Percentiles rank a stretch among this genome's conserved stretches.
phyloP scores from a whole-genome alignment of 768 basidiomycete genomes.

The Tulasnella sp. region DNA sequence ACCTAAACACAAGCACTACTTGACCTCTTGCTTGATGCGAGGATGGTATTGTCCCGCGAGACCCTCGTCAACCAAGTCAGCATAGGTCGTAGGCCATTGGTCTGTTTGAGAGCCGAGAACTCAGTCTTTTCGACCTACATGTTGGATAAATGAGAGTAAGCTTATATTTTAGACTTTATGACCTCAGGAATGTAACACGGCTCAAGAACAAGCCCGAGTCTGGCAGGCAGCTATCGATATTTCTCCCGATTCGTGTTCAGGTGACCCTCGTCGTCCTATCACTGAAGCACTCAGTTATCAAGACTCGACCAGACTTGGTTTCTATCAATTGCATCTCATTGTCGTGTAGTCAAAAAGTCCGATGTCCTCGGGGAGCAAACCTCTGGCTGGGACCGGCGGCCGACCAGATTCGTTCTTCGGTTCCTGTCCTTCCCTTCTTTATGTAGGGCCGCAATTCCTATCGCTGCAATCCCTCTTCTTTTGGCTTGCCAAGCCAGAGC shows the following conservation, averaged over 20 bases:
- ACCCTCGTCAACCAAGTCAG: too few relatives aligned
- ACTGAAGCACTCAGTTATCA: background rate
- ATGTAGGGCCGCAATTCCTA: background rate
- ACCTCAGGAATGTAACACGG: too few relatives aligned
- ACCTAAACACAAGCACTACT: too few relatives aligned
- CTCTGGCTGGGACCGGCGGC: background rate
- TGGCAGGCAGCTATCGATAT: background rate
- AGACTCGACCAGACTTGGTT: background rate
- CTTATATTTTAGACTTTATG: too few relatives aligned
- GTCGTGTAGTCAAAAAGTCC: background rate
- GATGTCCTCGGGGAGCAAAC: conserved; percentile 3
- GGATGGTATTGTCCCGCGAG: too few relatives aligned
- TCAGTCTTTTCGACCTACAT: too few relatives aligned
- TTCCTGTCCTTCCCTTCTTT: background rate
- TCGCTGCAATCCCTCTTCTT: too few relatives aligned
- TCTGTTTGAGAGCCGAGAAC: too few relatives aligned
- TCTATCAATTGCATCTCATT: background rate
- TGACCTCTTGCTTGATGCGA: too few relatives aligned
- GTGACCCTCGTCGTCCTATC: background rate
- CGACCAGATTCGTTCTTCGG: background rate
- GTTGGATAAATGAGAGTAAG: too few relatives aligned
- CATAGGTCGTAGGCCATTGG: too few relatives aligned
- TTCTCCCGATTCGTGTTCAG: background rate
- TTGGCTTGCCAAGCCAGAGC: background rate
- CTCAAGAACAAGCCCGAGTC: too few relatives aligned